These are phyloP conservation scores for Calamus simplicifolius DNA, from an alignment of 176 grass and related monocot species.

Conservation along the genomic window DNA sequence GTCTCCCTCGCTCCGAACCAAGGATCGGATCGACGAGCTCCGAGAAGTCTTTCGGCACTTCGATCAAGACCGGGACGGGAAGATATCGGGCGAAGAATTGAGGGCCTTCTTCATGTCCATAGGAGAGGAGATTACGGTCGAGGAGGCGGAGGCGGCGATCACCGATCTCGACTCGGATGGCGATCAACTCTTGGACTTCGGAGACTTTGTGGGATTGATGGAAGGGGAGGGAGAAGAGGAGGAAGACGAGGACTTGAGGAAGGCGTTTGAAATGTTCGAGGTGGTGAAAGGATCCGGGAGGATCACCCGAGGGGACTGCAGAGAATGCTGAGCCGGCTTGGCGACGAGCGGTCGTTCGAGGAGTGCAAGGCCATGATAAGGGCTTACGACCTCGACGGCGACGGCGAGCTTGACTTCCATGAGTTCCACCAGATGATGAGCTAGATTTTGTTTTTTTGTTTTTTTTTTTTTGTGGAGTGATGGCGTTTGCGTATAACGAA, in stretches of 20 bases:
- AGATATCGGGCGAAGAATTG: slow-evolving; percentile 67
- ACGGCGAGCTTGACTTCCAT: slow-evolving; percentile 81
- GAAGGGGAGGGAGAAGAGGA: slow-evolving; percentile 33
- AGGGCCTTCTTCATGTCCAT: slow-evolving; percentile 61
- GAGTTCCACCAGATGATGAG: slow-evolving; percentile 94
- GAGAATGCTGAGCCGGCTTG: slow-evolving; percentile 68
- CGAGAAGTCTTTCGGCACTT: slow-evolving; percentile 76
- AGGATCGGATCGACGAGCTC: slow-evolving; percentile 37
- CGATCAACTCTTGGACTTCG: slow-evolving; percentile 45
- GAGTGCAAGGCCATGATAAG: slow-evolving; percentile 81
- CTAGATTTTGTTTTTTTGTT: slow-evolving; percentile 8
- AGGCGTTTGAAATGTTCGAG: slow-evolving; percentile 89
- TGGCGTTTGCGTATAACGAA: no score
- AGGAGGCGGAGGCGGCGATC: slow-evolving; percentile 20
- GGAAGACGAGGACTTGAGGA: slow-evolving; percentile 63
- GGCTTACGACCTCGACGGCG: slow-evolving; percentile 79
- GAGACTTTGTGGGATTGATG: slow-evolving; percentile 70
- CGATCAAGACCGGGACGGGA: slow-evolving; percentile 70
- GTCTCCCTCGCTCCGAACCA: slow-evolving; percentile 10
- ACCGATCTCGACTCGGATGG: slow-evolving; percentile 24
- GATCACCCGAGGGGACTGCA: slow-evolving; percentile 74
- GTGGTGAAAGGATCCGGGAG: slow-evolving; percentile 59
- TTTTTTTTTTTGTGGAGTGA: no score
- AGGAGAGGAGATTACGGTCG: slow-evolving; percentile 48
- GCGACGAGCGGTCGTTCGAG: slow-evolving; percentile 58